Evolutionary conservation across 2,329 filamentous ascomycete genomes (phyloP), one percentile per base, ranked within the genome.

Genomic region (Colletotrichum phormii): DNA sequence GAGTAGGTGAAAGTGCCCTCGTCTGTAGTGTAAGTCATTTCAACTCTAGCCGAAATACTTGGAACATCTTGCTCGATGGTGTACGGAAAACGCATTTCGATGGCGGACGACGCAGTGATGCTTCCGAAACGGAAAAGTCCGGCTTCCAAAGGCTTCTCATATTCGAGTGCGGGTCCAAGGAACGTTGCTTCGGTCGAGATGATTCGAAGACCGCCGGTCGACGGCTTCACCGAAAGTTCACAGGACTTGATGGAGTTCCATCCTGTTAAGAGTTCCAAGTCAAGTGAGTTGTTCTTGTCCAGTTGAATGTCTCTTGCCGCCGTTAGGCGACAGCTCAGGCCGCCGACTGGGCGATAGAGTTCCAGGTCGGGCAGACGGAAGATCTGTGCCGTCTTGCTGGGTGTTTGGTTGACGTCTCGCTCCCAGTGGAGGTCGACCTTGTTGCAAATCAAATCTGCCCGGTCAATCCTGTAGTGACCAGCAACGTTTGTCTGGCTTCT

Each of bases 31-130:
- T 97, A 97, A 0, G 86, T 87, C 11, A 95, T 86, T 75, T 98
- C 95, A n/a, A 96, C 83, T 74, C 91, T 92, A 67, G 96, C 87
- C 0, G 91, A 89, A 1, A 98, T 89, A 46, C 91, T 91, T 3
- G 88, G 87, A 0, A 94, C 87, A 55, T 94, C 91, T 71, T 93
- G 91, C 79, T 98, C 95, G 12, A 96, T 87, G 1, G 93, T 95
- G 77, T 97, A 99, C 0, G 95, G 96, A 59, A 95, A 89, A 7
- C 87, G 86, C 26, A 98, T 85, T 26, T 86, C 90, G 24, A 93
- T 81, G 0, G 78, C 82, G 0, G 85, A 84, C 3, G 86, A 77
- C 0, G 85, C 75, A 0, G 81, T 75, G 57, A 94, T 81, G 0
- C 83, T 74, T 0, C 84, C 83, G 64, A 92, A 87, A 53, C 78